Base-by-base conservation (phyloP, 352 stramenopile genomes). In the Pythium graminicola region DNA sequence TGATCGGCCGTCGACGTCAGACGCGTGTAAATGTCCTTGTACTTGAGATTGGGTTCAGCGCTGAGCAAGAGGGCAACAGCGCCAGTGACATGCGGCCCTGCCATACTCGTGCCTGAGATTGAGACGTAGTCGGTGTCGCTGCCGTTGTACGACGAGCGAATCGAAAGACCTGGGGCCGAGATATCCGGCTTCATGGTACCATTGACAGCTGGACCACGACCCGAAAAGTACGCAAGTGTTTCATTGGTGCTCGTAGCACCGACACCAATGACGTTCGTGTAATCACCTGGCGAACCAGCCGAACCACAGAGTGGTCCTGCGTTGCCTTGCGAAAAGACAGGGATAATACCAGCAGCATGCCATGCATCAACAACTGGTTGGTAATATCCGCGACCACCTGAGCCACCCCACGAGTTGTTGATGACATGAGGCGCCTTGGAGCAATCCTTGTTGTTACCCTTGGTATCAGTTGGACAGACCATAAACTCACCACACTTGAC, bases 361-460 rank as follows among this genome's bases (percentile, higher is more conserved):
- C 62, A 69, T 5, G 60, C 59, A 13, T 47, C 43, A 19, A 74
- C 54, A 7, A 44, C 42, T 4, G 32, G 31, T 47, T 66, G 27
- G 46, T 54, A 67, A 24, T 32, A 60, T 0, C 23, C 20, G 26
- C 28, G 19, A 10, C 47, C 47, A 17, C 29, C 33, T 19, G 38
- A 22, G 39, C 46, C 58, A 19, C 62, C 66, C 66, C 66, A 74
- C 20, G 35, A 58, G 54, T 72, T 72, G 58, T 65, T 71, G 52
- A 74, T 51, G 9, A 57, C 33, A 19, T 41, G 8, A 7, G 33
- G 33, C 16, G 33, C 33, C 33, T 41, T 41, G 33, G 13, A 41
- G 61, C 66, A 74, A 46, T 74, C 60, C 27, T 43, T 22, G 59
- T 68, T 60, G 28, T 53, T 23, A 13, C 58, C 62, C 32, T 60